Percentiles rank a stretch among this genome's conserved stretches.
phyloP scores from a whole-genome alignment of 371 early-diverging fungal species.

The Mucor circinelloides region DNA sequence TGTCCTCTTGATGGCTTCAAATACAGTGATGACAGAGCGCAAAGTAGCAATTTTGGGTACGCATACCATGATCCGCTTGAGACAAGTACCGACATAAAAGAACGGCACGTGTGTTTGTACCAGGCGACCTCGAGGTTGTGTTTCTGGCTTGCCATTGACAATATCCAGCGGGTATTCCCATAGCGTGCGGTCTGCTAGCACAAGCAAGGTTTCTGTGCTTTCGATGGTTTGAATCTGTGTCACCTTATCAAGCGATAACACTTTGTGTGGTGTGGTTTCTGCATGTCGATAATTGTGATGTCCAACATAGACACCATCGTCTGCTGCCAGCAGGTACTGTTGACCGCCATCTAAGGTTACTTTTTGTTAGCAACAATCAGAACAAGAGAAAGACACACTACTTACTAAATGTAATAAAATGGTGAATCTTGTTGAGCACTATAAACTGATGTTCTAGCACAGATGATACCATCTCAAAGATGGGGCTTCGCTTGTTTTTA shows the following conservation, averaged over 20 bases:
- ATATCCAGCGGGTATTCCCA: constrained; percentile 46
- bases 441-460: constrained; percentile 25
- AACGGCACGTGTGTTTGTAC: constrained; percentile 44
- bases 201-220: constrained; percentile 34
- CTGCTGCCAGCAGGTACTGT: constrained; percentile 45
- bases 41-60: constrained; percentile 41
- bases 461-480: constrained; percentile 61
- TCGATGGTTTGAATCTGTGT: constrained; percentile 47
- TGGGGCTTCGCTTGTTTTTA: constrained; percentile 52
- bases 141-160: constrained; percentile 35
- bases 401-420: constrained; percentile 49
- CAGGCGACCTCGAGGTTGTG: constrained; percentile 34
- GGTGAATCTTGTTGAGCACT: constrained; percentile 30
- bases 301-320: constrained; percentile 49
- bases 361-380: no score
- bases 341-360: constrained; percentile 39
- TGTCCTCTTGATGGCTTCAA: constrained; percentile 26
- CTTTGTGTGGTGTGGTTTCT: constrained; percentile 30
- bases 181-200: constrained; percentile 38
- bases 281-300: constrained; percentile 21
- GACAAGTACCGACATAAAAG: constrained; percentile 40
- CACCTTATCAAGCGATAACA: constrained; percentile 32
- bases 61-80: constrained; percentile 41
- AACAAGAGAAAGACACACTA: no score
- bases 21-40: constrained; percentile 35